Conservation (phyloP, 2,329 filamentous ascomycete genomes). For the Clarireedia sp. region DNA sequence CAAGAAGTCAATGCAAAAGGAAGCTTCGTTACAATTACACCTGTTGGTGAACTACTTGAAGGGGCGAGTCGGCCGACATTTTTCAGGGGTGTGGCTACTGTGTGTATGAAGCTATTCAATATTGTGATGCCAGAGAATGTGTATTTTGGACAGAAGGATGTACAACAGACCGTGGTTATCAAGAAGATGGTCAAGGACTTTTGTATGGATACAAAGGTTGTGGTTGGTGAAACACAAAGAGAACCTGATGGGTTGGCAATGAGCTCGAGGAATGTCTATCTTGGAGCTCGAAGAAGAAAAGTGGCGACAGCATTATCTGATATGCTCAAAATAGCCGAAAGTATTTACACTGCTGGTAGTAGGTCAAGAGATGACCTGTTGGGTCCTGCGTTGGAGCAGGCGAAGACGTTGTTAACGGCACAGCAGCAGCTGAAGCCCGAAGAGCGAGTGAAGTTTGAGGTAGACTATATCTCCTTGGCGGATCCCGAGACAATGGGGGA, state of each 20-base stretch:
- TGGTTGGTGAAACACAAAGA: slow-evolving; percentile 66
- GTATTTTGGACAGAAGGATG: slow-evolving; percentile 96
- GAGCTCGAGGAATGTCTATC: slow-evolving; percentile 89
- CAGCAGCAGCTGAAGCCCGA: slow-evolving; percentile 52
- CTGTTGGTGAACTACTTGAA: slow-evolving; percentile 73
- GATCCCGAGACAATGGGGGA: slow-evolving; percentile 81
- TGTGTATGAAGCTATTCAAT: slow-evolving; percentile 92
- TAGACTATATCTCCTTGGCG: slow-evolving; percentile 88
- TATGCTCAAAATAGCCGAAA: slow-evolving; percentile 64
- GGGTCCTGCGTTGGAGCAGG: slow-evolving; percentile 56
- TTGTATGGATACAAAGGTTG: slow-evolving; percentile 65
- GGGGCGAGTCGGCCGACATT: slow-evolving; percentile 84
- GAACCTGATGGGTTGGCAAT: slow-evolving; percentile 79
- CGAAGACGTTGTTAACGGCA: slow-evolving; percentile 45
- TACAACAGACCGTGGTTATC: slow-evolving; percentile 91
- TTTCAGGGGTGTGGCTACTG: slow-evolving; percentile 90
- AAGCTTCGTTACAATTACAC: slow-evolving; percentile 86
- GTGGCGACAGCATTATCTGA: slow-evolving; percentile 65
- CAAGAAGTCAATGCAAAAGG: slow-evolving; percentile 69
- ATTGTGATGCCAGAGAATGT: slow-evolving; percentile 69
- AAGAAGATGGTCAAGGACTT: slow-evolving; percentile 83
- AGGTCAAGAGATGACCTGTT: slow-evolving; percentile 59
- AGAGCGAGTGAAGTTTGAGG: slow-evolving; percentile 64
- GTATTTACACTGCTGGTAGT: slow-evolving; percentile 48
- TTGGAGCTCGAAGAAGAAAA: slow-evolving; percentile 64